These are phyloP conservation scores for Trichosanthes cucumerina DNA, from an alignment of 306 rosid genomes.

Conservation along the genomic window DNA sequence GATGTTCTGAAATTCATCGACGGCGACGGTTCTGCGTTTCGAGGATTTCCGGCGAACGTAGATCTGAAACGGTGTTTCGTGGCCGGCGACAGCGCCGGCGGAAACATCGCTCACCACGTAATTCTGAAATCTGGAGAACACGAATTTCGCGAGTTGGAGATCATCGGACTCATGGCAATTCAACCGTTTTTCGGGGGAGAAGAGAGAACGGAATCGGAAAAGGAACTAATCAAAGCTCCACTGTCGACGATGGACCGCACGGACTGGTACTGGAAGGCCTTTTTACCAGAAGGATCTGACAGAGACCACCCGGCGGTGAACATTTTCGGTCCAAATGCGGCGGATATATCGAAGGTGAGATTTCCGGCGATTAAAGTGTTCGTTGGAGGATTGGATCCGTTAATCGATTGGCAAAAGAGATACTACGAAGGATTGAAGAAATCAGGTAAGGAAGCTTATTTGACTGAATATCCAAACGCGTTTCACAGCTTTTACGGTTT, in stretches of 20 bases:
- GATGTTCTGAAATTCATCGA: slow-evolving; percentile 8
- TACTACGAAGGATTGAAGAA: slow-evolving; percentile 6
- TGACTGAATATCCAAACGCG: background rate
- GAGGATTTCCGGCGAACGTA: background rate
- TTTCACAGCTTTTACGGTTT: slow-evolving; percentile 1
- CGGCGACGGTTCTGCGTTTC: background rate
- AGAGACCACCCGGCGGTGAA: slow-evolving; percentile 3
- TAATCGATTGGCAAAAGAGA: background rate
- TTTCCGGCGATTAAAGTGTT: background rate
- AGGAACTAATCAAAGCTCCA: background rate
- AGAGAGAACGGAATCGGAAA: background rate
- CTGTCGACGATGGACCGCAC: background rate
- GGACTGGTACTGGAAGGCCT: background rate
- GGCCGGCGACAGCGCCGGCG: slow-evolving; percentile 1
- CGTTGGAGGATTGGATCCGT: background rate
- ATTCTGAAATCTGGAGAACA: background rate
- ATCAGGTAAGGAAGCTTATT: background rate
- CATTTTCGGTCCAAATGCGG: background rate
- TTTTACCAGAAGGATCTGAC: background rate
- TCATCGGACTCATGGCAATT: background rate
- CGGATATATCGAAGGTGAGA: background rate
- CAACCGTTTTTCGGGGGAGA: background rate
- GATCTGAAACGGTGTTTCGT: background rate
- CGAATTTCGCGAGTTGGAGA: background rate
- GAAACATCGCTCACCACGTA: background rate